Evolutionary conservation across 441 rosid species (phyloP).

Genomic region (Jatropha multifida): DNA sequence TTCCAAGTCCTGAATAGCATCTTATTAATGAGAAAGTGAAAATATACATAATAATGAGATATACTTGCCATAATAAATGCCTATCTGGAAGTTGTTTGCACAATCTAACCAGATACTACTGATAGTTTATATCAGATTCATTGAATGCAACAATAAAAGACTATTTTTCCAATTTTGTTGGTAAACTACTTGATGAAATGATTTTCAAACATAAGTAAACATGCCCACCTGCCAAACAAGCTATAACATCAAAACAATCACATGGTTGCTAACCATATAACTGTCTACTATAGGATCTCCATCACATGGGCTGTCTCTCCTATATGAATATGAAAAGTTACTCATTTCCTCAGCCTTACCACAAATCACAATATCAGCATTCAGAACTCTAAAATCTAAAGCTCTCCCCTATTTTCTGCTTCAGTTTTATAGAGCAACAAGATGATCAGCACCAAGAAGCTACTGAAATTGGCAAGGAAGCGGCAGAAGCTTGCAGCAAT

Average conservation of each 20-base stretch:
- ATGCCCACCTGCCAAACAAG: not conserved
- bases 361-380: slow-evolving; percentile 1
- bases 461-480: slow-evolving; percentile 10
- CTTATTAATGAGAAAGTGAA: no score
- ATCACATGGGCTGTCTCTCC: not conserved
- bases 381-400: not conserved
- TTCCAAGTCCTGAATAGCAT: not conserved
- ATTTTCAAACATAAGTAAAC: not conserved
- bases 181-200: not conserved
- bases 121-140: not conserved
- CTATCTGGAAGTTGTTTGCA: not conserved
- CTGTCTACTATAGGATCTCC: not conserved
- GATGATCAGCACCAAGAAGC: slow-evolving; percentile 8
- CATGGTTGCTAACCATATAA: slow-evolving; percentile 9
- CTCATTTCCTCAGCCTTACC: not conserved
- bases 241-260: not conserved
- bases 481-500: slow-evolving; percentile 14
- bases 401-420: not conserved
- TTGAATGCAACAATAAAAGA: not conserved
- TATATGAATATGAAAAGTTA: not conserved
- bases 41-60: not conserved
- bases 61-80: not conserved
- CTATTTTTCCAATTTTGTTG: not conserved
- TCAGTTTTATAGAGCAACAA: not conserved
- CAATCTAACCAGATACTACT: not conserved